A percentile compares a stretch with the other conserved stretches of the same genome.
Conservation (phyloP, 1,139 yeast genomes). For the Protomyces arabidopsidicola region DNA sequence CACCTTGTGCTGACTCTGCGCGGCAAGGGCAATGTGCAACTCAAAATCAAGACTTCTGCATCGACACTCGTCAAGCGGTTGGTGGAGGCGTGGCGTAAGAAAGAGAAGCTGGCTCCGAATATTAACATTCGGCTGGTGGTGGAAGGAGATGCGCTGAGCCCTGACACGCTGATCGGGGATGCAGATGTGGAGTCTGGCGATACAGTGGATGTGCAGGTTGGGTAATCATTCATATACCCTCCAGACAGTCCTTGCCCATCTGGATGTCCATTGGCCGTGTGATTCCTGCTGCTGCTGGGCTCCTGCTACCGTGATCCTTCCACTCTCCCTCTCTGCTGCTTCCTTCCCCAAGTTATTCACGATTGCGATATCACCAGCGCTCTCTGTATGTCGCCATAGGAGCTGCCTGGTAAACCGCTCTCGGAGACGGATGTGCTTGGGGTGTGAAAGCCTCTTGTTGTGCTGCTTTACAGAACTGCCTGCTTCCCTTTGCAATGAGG, state of each 20-base stretch:
- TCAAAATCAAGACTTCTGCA: slow-evolving; percentile 6
- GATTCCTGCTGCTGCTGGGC: too few species aligned
- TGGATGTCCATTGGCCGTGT: too few species aligned
- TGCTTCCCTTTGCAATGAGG: not conserved
- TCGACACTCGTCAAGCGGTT: slow-evolving; percentile 2
- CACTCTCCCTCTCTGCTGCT: too few species aligned
- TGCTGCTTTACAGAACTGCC: not conserved
- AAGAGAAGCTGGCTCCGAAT: not conserved
- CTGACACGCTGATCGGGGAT: slow-evolving; percentile 4
- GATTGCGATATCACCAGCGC: not conserved
- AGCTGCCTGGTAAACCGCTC: not conserved
- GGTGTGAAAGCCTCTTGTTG: not conserved
- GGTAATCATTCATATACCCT: not conserved
- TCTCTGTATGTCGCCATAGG: not conserved
- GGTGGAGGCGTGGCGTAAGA: slow-evolving; percentile 4
- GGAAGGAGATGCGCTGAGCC: slow-evolving; percentile 10
- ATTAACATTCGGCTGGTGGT: not conserved
- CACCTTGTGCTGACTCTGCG: slow-evolving; percentile 1
- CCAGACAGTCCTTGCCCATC: too few species aligned
- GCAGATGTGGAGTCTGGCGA: slow-evolving; percentile 17
- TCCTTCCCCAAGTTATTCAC: not conserved
- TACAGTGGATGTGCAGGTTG: slow-evolving; percentile 8
- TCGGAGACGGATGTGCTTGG: not conserved
- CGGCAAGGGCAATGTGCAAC: not conserved
- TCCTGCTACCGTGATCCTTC: too few species aligned